A percentile compares a stretch with the other conserved stretches of the same genome.
These are phyloP conservation scores for Cydonia oblonga DNA, from an alignment of 331 rosid genomes.

Conservation along the genomic window DNA sequence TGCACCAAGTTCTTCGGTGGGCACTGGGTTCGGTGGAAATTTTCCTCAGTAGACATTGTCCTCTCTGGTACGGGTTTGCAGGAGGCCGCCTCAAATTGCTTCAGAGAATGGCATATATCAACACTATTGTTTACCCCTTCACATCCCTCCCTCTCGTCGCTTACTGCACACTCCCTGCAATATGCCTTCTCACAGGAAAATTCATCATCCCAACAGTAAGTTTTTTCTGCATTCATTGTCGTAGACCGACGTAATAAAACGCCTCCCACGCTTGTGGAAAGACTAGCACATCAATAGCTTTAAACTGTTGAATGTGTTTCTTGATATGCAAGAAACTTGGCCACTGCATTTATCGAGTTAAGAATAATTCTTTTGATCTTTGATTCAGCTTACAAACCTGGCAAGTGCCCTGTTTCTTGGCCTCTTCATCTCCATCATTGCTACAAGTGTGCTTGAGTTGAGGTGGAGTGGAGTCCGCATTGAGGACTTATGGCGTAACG, in stretches of 20 bases:
- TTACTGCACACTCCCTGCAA: constrained; percentile 85
- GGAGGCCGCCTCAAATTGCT: constrained; percentile 92
- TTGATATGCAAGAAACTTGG: not conserved
- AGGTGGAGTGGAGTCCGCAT: constrained; percentile 92
- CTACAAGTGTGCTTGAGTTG: constrained; percentile 70
- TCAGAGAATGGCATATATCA: constrained; percentile 83
- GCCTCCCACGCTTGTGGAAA: not conserved
- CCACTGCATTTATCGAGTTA: not conserved
- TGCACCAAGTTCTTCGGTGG: constrained; percentile 99
- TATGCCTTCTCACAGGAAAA: constrained; percentile 92
- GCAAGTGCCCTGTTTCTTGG: constrained; percentile 90
- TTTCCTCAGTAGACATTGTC: constrained; percentile 98
- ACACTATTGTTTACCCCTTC: constrained; percentile 94
- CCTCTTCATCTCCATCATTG: constrained; percentile 79
- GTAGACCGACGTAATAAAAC: not conserved
- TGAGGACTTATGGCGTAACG: constrained; percentile 81
- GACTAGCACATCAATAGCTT: not conserved
- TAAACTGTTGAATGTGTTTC: not conserved
- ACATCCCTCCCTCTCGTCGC: constrained; percentile 92
- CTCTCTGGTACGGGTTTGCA: constrained; percentile 92
- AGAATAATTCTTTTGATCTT: not conserved
- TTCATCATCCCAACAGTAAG: constrained; percentile 96
- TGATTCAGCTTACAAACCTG: constrained; percentile 79
- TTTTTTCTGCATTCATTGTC: constrained; percentile 6
- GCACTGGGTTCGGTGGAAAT: constrained; percentile 99